Percentiles rank a stretch among this genome's conserved stretches.
Evolutionary conservation across 2,329 filamentous ascomycete genomes (phyloP).

Genomic region (Orbilia oligospora): DNA sequence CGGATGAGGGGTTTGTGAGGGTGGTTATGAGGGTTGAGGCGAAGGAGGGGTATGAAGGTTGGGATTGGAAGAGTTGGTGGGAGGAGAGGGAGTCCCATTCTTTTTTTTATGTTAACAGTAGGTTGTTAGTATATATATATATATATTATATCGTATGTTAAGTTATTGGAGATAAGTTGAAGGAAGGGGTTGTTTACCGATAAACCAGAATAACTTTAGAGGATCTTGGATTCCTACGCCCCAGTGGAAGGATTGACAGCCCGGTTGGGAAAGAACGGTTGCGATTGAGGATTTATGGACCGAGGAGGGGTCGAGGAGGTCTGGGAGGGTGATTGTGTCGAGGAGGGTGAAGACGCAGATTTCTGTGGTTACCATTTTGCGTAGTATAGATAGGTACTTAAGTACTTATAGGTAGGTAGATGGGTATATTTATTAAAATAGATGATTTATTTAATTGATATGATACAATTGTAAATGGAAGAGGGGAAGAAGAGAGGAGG

Average conservation of each 20-base stretch:
- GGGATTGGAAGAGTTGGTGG: slow-evolving; percentile 37
- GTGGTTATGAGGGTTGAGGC: slow-evolving; percentile 1
- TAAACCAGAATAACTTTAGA: slow-evolving; percentile 53
- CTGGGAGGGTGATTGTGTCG: slow-evolving; percentile 14
- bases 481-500: no score
- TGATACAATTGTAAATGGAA: no score
- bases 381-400: no score
- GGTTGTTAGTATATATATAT: no score
- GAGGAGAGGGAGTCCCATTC: slow-evolving; percentile 51
- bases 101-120: neutral
- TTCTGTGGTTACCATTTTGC: slow-evolving; percentile 46
- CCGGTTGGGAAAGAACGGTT: slow-evolving; percentile 29
- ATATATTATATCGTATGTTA: neutral
- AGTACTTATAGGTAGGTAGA: no score
- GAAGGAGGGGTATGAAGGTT: slow-evolving; percentile 30
- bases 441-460: no score
- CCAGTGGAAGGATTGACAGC: slow-evolving; percentile 34
- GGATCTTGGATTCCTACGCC: slow-evolving; percentile 24
- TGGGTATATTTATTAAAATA: no score
- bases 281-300: slow-evolving; percentile 7
- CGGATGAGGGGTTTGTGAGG: slow-evolving; percentile 9
- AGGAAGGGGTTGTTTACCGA: slow-evolving; percentile 35
- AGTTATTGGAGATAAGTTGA: neutral
- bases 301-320: slow-evolving; percentile 10
- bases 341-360: slow-evolving; percentile 38